Evolutionary conservation across 2,329 filamentous ascomycete genomes (phyloP).

Genomic region (Aspergillus ruber): DNA sequence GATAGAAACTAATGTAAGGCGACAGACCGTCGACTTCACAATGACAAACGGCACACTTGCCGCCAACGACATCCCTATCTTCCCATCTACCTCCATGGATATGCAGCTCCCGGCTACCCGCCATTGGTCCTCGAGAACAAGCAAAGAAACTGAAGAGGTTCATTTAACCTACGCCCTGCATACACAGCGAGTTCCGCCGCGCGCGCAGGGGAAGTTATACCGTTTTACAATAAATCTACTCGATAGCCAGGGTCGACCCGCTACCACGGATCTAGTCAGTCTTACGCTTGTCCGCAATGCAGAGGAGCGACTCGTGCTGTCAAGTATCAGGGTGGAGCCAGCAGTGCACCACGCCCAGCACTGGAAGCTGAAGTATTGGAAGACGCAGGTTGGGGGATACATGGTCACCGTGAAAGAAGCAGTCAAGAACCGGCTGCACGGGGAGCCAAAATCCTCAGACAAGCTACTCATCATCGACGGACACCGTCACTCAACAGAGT

Average conservation of each 20-base stretch:
- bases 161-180: slow-evolving; percentile 19
- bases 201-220: slow-evolving; percentile 11
- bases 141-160: slow-evolving; percentile 7
- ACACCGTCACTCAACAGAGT: not conserved
- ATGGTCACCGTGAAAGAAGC: slow-evolving; percentile 14
- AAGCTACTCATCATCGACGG: not conserved
- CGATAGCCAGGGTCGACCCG: slow-evolving; percentile 17
- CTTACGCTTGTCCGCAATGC: slow-evolving; percentile 22
- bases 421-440: slow-evolving; percentile 3
- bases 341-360: slow-evolving; percentile 1
- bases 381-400: slow-evolving; percentile 14
- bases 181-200: slow-evolving; percentile 14
- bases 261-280: slow-evolving; percentile 21
- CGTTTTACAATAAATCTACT: slow-evolving; percentile 18
- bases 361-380: slow-evolving; percentile 21
- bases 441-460: not conserved
- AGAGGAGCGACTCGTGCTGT: slow-evolving; percentile 20
- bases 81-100: slow-evolving; percentile 22
- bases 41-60: slow-evolving; percentile 20
- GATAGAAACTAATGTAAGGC: not conserved
- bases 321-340: slow-evolving; percentile 16
- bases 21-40: slow-evolving; percentile 23
- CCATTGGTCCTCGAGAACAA: slow-evolving; percentile 8
- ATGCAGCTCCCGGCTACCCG: slow-evolving; percentile 15
- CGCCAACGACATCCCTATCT: slow-evolving; percentile 23